phyloP scores from a whole-genome alignment of 495 filamentous ascomycete species.

The Pseudoneurospora amorphoporcata region DNA sequence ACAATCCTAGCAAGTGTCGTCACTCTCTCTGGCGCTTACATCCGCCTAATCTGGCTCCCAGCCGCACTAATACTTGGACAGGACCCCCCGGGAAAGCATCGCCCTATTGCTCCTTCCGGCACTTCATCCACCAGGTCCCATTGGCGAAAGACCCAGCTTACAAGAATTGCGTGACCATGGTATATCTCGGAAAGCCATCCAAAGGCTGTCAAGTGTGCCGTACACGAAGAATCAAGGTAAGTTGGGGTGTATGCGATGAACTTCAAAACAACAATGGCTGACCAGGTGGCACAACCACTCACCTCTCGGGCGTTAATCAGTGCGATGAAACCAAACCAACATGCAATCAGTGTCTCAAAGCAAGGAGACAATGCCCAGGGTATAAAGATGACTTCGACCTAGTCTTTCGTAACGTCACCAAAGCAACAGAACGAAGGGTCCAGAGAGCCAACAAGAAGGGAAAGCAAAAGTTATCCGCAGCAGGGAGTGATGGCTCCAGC shows the following conservation, averaged over 20 bases:
- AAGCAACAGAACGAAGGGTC: constrained; percentile 44
- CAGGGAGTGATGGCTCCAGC: background rate
- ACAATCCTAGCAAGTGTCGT: background rate
- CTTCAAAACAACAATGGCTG: background rate
- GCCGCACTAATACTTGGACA: background rate
- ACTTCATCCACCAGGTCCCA: background rate
- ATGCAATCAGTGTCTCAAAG: constrained; percentile 59
- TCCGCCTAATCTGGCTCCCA: background rate
- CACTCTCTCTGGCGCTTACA: background rate
- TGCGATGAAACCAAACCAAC: constrained; percentile 61
- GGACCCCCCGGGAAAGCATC: background rate
- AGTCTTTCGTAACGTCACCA: constrained; percentile 56
- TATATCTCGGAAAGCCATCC: constrained; percentile 65
- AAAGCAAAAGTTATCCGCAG: constrained; percentile 3
- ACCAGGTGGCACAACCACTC: background rate
- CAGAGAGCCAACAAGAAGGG: constrained; percentile 27
- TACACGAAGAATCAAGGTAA: constrained; percentile 61
- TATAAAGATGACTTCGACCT: constrained; percentile 61
- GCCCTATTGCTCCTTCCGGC: background rate
- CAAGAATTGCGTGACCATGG: constrained; percentile 36
- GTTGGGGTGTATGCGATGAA: constrained; percentile 5
- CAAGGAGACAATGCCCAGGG: constrained; percentile 56
- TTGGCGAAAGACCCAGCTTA: background rate
- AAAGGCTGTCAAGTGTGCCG: constrained; percentile 65
- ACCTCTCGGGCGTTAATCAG: constrained; percentile 17